phyloP scores from a whole-genome alignment of 768 basidiomycete genomes.

The Ramaria sp. region DNA sequence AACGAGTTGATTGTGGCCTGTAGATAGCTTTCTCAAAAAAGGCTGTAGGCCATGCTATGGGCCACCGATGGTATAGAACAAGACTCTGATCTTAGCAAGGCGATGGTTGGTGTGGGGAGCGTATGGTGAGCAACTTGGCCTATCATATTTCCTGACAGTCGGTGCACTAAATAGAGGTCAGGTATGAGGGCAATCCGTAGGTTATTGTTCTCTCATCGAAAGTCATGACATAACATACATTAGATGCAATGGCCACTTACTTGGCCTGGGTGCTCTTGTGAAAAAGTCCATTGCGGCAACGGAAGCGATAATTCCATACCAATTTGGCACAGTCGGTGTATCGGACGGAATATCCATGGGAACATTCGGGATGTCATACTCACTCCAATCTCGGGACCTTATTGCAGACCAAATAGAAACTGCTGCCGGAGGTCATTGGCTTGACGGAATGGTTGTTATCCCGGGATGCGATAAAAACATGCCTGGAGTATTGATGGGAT shows the following conservation, averaged over 20 bases:
- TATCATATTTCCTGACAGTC: neutral
- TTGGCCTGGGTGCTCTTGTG: conserved; percentile 78
- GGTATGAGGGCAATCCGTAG: conserved; percentile 99
- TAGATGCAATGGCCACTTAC: conserved; percentile 92
- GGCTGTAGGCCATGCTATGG: conserved; percentile 85
- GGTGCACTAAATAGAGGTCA: conserved; percentile 20
- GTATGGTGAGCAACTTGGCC: conserved; percentile 61
- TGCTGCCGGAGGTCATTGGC: conserved; percentile 92
- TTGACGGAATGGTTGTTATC: conserved; percentile 94
- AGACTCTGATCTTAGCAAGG: conserved; percentile 83
- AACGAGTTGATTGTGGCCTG: neutral
- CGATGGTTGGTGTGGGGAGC: conserved; percentile 96
- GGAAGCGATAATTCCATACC: conserved; percentile 80
- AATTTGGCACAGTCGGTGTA: conserved; percentile 95
- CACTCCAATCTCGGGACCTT: conserved; percentile 94
- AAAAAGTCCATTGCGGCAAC: conserved; percentile 62
- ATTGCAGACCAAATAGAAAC: conserved; percentile 98
- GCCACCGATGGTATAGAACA: conserved; percentile 86
- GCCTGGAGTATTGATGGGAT: conserved; percentile 98
- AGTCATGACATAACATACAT: neutral
- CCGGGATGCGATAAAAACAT: conserved; percentile 99
- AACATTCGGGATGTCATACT: conserved; percentile 86
- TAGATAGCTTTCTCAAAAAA: neutral
- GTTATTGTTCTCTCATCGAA: conserved; percentile 20
- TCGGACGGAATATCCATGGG: conserved; percentile 99